Evolutionary conservation across 2,329 filamentous ascomycete species (phyloP), one percentile per base, ranked within the genome.

Genomic region (Hypoxylon sp.): DNA sequence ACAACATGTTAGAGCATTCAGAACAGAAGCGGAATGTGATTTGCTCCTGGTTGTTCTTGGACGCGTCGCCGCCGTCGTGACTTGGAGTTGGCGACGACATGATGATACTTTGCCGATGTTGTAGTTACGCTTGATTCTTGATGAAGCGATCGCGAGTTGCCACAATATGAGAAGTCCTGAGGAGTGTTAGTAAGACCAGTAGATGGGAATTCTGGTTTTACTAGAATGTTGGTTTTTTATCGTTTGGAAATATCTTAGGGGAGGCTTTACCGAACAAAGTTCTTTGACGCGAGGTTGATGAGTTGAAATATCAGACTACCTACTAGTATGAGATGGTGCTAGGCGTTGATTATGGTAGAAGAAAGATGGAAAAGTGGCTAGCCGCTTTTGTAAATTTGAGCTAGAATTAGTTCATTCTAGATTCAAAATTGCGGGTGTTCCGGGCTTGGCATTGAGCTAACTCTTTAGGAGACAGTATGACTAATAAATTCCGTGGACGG

Each of bases 1-100:
- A 98, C 60, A 99, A 86, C 88, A 99, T 92, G 86, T 99, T 99
- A 75, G 94, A 97, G 84, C 96, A 99, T 86, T 99, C 96, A 75
- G 93, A 94, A 85, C 96, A 99, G 87, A 99, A 99, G 77, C 93
- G 91, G 82, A 98, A 99, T 51, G 93, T 94, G 81, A 98, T 94
- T 80, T 97, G 93, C 82, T 95, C 90, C 71, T 85, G 83, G 73
- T 84, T 84, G 75, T 85, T 86, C 75, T 86, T 83, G 65, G 77
- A 80, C 55, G 77, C 76, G 21, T 78, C 77, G 70, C 75, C 77
- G 70, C 76, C 80, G 49, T 83, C 82, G 70, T 82, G 78, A 49
- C 82, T 85, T 28, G 86, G 85, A 68, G 85, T 82, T 32, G 88
- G 88, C 10, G 87, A 85, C 28, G 88, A 84, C 89, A 90, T 90